These are phyloP conservation scores for Cenococcum geophilum DNA, from an alignment of 495 filamentous ascomycete species.

Conservation along the genomic window DNA sequence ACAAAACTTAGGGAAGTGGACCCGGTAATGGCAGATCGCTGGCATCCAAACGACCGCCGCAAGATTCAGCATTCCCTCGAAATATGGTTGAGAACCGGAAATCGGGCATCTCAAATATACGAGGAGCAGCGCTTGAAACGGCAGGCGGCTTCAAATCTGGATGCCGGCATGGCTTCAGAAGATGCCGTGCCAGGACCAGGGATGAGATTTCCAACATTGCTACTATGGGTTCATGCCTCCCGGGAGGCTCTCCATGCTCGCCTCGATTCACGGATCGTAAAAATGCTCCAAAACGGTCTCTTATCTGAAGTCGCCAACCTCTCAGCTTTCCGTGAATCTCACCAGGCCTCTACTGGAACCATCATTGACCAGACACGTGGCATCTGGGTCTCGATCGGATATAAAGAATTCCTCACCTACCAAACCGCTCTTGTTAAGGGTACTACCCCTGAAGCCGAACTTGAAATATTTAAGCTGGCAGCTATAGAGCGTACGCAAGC, in stretches of 20 bases:
- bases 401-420: slow-evolving; percentile 78
- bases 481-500: slow-evolving; percentile 59
- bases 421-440: slow-evolving; percentile 47
- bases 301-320: slow-evolving; percentile 55
- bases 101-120: slow-evolving; percentile 81
- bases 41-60: slow-evolving; percentile 88
- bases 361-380: slow-evolving; percentile 65
- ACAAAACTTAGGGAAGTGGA: slow-evolving; percentile 71
- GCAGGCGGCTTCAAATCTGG: slow-evolving; percentile 26
- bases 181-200: slow-evolving; percentile 2
- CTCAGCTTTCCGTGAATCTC: slow-evolving; percentile 47
- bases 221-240: slow-evolving; percentile 84
- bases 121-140: slow-evolving; percentile 54
- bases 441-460: slow-evolving; percentile 36
- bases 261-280: slow-evolving; percentile 69
- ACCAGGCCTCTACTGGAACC: slow-evolving; percentile 42
- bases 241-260: slow-evolving; percentile 58
- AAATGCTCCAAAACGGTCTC: slow-evolving; percentile 73
- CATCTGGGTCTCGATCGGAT: slow-evolving; percentile 95
- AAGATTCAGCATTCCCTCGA: slow-evolving; percentile 88
- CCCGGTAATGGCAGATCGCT: slow-evolving; percentile 79
- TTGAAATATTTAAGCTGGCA: slow-evolving; percentile 40
- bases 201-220: slow-evolving; percentile 51
- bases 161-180: slow-evolving; percentile 19
- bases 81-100: slow-evolving; percentile 76